Evolutionary conservation across 2,329 filamentous ascomycete genomes (phyloP).

Genomic region (Cladorrhinum sp.): DNA sequence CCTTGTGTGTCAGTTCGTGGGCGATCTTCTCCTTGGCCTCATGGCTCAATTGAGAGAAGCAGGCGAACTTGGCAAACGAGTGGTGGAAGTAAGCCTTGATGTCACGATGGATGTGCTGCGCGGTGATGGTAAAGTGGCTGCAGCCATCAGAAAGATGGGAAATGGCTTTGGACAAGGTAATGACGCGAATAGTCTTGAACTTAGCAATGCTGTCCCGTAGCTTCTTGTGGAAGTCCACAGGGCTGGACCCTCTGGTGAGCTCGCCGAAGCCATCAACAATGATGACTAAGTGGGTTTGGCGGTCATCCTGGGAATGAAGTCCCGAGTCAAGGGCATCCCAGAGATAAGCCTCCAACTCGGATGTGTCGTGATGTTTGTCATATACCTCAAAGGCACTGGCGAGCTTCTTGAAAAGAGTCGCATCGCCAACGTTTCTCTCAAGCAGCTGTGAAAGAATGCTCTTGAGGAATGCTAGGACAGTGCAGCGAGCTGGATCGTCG

Average conservation of each 20-base stretch:
- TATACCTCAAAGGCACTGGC: constrained; percentile 29
- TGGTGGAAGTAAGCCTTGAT: constrained; percentile 34
- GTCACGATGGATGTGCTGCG: constrained; percentile 34
- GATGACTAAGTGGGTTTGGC: constrained; percentile 32
- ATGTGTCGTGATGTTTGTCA: constrained; percentile 23
- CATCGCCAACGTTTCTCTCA: constrained; percentile 39
- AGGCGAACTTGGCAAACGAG: constrained; percentile 22
- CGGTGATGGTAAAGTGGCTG: constrained; percentile 34
- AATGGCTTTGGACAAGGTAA: constrained; percentile 37
- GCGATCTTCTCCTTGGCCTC: constrained; percentile 29
- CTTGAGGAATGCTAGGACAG: constrained; percentile 35
- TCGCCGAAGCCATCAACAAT: constrained; percentile 40
- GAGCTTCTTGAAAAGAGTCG: constrained; percentile 34
- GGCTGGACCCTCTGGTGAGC: constrained; percentile 28
- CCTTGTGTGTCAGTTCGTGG: constrained; percentile 31
- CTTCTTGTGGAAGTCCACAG: constrained; percentile 32
- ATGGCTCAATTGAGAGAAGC: constrained; percentile 25
- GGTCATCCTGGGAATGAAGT: constrained; percentile 32
- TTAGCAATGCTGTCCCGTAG: constrained; percentile 32
- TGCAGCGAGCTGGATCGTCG: constrained; percentile 34
- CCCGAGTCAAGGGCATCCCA: constrained; percentile 37
- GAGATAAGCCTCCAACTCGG: constrained; percentile 31
- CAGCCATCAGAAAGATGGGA: constrained; percentile 32
- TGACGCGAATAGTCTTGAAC: constrained; percentile 30
- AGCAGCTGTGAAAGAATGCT: constrained; percentile 38